Percentiles rank a stretch among this genome's conserved stretches.
Evolutionary conservation across 2,329 filamentous ascomycete species (phyloP).

Genomic region (Alternaria alternata): DNA sequence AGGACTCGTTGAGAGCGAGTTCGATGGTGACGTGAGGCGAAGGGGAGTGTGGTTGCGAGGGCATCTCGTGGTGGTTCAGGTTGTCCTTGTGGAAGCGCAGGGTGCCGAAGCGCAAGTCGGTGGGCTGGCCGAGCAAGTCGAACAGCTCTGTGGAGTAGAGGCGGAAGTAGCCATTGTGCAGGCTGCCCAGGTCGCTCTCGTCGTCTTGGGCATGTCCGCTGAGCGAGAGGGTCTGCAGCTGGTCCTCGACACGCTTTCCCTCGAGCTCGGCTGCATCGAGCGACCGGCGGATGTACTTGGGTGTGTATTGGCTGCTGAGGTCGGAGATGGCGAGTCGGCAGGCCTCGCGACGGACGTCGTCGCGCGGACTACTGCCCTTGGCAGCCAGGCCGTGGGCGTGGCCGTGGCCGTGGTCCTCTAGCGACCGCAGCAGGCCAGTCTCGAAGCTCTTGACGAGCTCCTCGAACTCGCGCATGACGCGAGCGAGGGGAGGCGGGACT

Average conservation of each 20-base stretch:
- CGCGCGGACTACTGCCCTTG: slow-evolving; percentile 14
- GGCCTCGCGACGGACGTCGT: slow-evolving; percentile 39
- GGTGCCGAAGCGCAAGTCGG: slow-evolving; percentile 46
- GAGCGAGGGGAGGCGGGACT: slow-evolving; percentile 32
- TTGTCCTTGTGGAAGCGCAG: slow-evolving; percentile 42
- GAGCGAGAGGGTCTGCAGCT: slow-evolving; percentile 31
- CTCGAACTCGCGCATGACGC: slow-evolving; percentile 46
- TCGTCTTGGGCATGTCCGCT: slow-evolving; percentile 5
- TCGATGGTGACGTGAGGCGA: slow-evolving; percentile 35
- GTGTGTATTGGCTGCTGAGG: slow-evolving; percentile 42
- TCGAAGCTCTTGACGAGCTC: slow-evolving; percentile 42
- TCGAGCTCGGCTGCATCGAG: slow-evolving; percentile 40
- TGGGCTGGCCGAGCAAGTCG: slow-evolving; percentile 46
- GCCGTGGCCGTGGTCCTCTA: slow-evolving; percentile 20
- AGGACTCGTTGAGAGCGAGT: slow-evolving; percentile 44
- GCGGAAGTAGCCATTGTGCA: slow-evolving; percentile 48
- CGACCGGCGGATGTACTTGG: slow-evolving; percentile 43
- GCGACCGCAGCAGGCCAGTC: slow-evolving; percentile 40
- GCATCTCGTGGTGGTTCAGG: not conserved
- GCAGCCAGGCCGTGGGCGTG: slow-evolving; percentile 1
- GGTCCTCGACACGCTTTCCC: slow-evolving; percentile 44
- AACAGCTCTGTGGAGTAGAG: slow-evolving; percentile 49
- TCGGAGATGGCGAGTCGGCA: slow-evolving; percentile 45
- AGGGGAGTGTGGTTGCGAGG: slow-evolving; percentile 1
- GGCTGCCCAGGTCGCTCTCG: slow-evolving; percentile 27